Evolutionary conservation across 257 asterid species (phyloP).

Genomic region (Oldenlandia corymbosa): DNA sequence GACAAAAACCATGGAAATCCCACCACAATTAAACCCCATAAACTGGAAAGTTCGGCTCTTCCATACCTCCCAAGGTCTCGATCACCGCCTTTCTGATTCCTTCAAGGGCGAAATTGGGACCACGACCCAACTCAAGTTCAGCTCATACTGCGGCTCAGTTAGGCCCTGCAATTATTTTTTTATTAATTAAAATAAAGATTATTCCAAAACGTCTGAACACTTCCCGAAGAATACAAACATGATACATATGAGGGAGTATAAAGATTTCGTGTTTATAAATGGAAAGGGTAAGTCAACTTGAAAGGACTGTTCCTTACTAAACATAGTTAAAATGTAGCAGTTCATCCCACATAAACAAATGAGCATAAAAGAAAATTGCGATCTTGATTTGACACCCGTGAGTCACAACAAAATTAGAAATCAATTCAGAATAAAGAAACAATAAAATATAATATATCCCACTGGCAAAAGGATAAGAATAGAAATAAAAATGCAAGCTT

Average conservation of each 20-base stretch:
- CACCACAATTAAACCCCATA: conserved; percentile 16
- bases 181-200: conserved; percentile 12
- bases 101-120: conserved; percentile 45
- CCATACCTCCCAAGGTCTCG: conserved; percentile 30
- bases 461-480: conserved; percentile 3
- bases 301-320: conserved; percentile 23
- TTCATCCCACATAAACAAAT: conserved; percentile 20
- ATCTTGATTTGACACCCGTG: conserved; percentile 12
- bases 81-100: conserved; percentile 36
- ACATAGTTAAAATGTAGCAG: conserved; percentile 23
- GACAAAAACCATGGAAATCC: conserved; percentile 8
- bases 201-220: conserved; percentile 13
- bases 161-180: conserved; percentile 30
- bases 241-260: conserved; percentile 13
- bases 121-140: conserved; percentile 24
- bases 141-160: conserved; percentile 11
- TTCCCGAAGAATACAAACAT: conserved; percentile 22
- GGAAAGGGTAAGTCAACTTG: conserved; percentile 7
- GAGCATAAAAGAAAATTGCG: conserved; percentile 4
- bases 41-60: conserved; percentile 25
- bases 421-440: neutral
- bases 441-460: conserved; percentile 1
- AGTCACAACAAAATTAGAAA: neutral
- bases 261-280: neutral
- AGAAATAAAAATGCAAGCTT: neutral